Percentiles rank a stretch among this genome's conserved stretches.
Evolutionary conservation across 75 land plant genomes (phyloP).

Genomic region (Sequoiadendron giganteum): DNA sequence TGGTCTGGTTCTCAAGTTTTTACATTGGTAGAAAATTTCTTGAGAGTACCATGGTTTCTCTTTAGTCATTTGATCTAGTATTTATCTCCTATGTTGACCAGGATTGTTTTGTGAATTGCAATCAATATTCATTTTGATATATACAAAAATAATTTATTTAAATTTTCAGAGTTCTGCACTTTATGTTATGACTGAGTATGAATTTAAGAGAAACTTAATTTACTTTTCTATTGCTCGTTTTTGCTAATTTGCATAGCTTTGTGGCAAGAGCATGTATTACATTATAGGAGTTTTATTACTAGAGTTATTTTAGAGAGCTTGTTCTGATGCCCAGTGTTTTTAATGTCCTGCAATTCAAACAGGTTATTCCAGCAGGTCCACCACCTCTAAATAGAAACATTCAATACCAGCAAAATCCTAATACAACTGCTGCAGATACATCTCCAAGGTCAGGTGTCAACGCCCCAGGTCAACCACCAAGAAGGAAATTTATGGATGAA

Average conservation of each 20-base stretch:
- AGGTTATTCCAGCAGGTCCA: constrained; percentile 39
- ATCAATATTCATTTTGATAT: background rate
- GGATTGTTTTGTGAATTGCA: background rate
- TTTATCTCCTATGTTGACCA: background rate
- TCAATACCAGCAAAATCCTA: constrained; percentile 29
- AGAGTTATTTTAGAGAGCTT: background rate
- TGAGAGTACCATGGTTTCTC: background rate
- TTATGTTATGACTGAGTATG: too few species aligned
- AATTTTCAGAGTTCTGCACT: background rate
- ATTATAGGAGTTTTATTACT: too few species aligned
- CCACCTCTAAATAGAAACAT: constrained; percentile 65
- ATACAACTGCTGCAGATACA: constrained; percentile 28
- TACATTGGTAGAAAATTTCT: background rate
- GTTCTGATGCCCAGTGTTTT: background rate
- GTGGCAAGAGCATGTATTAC: too few species aligned
- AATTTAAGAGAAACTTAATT: too few species aligned
- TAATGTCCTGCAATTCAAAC: background rate
- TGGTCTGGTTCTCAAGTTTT: background rate
- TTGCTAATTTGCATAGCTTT: too few species aligned
- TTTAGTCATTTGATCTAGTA: background rate
- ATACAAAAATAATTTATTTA: background rate
- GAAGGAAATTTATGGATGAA: constrained; percentile 90
- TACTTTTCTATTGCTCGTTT: too few species aligned
- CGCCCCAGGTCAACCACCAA: constrained; percentile 57
- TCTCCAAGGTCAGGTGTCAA: constrained; percentile 52